These are phyloP conservation scores for Fusarium piperis DNA, from an alignment of 2,329 filamentous ascomycete genomes.

Conservation along the genomic window DNA sequence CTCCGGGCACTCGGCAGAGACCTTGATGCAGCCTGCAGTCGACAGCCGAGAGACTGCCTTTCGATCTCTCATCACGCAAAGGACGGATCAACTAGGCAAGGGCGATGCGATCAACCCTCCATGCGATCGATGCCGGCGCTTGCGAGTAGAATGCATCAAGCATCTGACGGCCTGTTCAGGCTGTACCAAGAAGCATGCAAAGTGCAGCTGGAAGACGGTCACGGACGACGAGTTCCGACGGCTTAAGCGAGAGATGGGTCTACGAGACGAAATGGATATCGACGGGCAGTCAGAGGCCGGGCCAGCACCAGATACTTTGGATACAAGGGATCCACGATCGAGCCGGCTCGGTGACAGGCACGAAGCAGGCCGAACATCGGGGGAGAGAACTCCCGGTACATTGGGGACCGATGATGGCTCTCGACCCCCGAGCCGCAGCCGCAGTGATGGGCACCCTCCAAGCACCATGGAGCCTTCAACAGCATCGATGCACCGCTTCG, in stretches of 20 bases:
- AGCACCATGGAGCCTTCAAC: slow-evolving; percentile 34
- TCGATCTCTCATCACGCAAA: slow-evolving; percentile 71
- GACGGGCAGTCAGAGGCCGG: slow-evolving; percentile 31
- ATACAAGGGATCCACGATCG: slow-evolving; percentile 18
- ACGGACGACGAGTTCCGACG: slow-evolving; percentile 70
- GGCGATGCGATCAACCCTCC: slow-evolving; percentile 82
- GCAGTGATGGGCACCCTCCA: slow-evolving; percentile 31
- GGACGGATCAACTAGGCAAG: slow-evolving; percentile 78
- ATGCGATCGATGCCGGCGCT: slow-evolving; percentile 82
- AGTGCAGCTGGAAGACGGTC: slow-evolving; percentile 87
- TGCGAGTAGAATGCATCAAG: slow-evolving; percentile 85
- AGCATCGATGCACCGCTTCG: slow-evolving; percentile 34
- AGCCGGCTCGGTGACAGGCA: slow-evolving; percentile 26
- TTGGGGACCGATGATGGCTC: slow-evolving; percentile 32
- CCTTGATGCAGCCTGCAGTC: slow-evolving; percentile 29
- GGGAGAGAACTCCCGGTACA: slow-evolving; percentile 34
- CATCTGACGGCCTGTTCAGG: slow-evolving; percentile 87
- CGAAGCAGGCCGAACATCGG: slow-evolving; percentile 19
- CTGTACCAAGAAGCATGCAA: slow-evolving; percentile 90
- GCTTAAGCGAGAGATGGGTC: slow-evolving; percentile 44
- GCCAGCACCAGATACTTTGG: slow-evolving; percentile 17
- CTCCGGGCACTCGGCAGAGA: slow-evolving; percentile 39
- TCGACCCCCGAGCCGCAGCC: slow-evolving; percentile 34
- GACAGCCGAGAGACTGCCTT: slow-evolving; percentile 47
- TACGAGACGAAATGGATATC: slow-evolving; percentile 23